A percentile compares a stretch with the other conserved stretches of the same genome.
These are phyloP conservation scores for Guyanaporus albipodus DNA, from an alignment of 768 basidiomycete species.

Conservation along the genomic window DNA sequence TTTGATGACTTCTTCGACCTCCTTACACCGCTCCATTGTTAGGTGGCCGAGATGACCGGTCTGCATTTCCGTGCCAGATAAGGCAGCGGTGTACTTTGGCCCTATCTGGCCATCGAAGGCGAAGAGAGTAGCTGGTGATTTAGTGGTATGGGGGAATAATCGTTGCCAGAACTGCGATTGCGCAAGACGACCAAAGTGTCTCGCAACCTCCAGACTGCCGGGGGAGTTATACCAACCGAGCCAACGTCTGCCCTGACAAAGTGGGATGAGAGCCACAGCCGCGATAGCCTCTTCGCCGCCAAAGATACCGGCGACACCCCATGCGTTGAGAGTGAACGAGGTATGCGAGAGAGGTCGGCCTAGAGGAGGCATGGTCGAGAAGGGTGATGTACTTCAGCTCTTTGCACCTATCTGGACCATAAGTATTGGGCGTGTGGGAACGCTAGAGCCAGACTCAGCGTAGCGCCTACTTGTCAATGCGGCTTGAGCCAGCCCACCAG, in stretches of 20 bases:
- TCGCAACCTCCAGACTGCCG: constrained; percentile 29
- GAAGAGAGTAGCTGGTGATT: constrained; percentile 21
- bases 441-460: no score
- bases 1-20: background rate
- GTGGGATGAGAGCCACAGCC: constrained; percentile 28
- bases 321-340: constrained; percentile 24
- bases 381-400: background rate
- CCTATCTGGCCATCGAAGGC: constrained; percentile 24
- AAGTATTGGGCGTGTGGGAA: background rate
- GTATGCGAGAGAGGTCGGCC: constrained; percentile 1
- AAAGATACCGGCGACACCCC: constrained; percentile 33
- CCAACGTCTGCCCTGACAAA: constrained; percentile 28
- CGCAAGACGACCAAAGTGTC: constrained; percentile 27
- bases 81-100: constrained; percentile 22
- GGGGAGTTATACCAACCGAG: constrained; percentile 36
- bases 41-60: constrained; percentile 31
- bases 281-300: constrained; percentile 33
- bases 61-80: constrained; percentile 27
- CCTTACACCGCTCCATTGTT: constrained; percentile 17
- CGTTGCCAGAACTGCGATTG: constrained; percentile 23
- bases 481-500: no score
- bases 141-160: constrained; percentile 21
- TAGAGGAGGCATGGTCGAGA: constrained; percentile 12
- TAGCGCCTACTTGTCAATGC: no score
- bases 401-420: background rate